Percentiles rank a stretch among this genome's conserved stretches.
phyloP scores from a whole-genome alignment of 2,329 filamentous ascomycete genomes.

The Aspergillus floridensis region DNA sequence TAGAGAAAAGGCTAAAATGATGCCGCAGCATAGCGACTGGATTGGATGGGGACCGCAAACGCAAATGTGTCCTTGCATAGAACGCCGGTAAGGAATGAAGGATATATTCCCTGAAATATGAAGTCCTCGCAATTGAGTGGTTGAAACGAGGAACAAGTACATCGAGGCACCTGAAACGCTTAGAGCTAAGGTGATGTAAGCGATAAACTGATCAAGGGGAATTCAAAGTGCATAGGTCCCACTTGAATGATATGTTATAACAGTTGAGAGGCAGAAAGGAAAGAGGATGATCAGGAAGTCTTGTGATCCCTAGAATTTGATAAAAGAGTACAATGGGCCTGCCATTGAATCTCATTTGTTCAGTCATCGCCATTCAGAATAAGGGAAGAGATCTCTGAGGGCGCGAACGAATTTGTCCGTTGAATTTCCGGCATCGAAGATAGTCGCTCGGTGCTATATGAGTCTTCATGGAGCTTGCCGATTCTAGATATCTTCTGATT shows the following conservation, averaged over 20 bases:
- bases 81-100: too few species aligned
- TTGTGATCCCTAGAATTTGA: not conserved
- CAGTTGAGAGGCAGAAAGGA: not conserved
- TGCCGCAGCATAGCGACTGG: too few species aligned
- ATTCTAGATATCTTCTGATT: slow-evolving; percentile 27
- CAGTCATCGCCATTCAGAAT: slow-evolving; percentile 7
- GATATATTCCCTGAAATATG: too few species aligned
- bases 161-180: not conserved
- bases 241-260: not conserved
- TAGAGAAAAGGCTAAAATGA: not conserved
- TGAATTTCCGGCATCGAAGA: slow-evolving; percentile 38
- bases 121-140: too few species aligned
- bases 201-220: not conserved
- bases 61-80: too few species aligned
- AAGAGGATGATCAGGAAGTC: not conserved
- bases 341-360: not conserved
- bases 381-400: slow-evolving; percentile 22
- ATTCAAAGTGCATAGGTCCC: not conserved
- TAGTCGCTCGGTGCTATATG: slow-evolving; percentile 30
- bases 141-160: not conserved
- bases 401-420: slow-evolving; percentile 15
- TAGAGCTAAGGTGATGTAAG: not conserved
- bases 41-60: too few species aligned
- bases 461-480: slow-evolving; percentile 23
- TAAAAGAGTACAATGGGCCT: not conserved